Evolutionary conservation across 495 filamentous ascomycete species (phyloP), one percentile per base, ranked within the genome.

Genomic region (Daldinia caldariorum): DNA sequence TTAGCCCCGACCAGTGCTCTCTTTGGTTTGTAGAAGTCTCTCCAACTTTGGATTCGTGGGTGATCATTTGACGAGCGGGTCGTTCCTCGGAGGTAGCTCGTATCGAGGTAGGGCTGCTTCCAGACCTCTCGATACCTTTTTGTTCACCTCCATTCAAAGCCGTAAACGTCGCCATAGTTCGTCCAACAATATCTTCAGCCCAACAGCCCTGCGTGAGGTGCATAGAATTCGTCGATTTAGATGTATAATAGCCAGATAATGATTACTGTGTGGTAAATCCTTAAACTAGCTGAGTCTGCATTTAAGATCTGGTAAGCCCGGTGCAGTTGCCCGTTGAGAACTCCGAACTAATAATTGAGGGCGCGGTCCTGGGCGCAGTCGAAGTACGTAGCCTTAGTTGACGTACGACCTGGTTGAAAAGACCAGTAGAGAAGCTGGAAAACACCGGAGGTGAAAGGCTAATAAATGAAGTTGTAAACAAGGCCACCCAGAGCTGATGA

Each of bases 141-240:
- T 79, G 79, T 41, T 83, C 82, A 58, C 76, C 78, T 63, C 82
- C 83, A 66, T 85, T 85, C 31, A 84, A 76, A 50, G 83, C 83
- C 16, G 79, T 84, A 41, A 85, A 84, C 20, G 74, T 77, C 34
- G 82, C 70, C 82, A 84, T 84, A 57, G 72, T 78, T 76, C 76
- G 72, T 76, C 73, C 73, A 73, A 73, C 65, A 67, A 74, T 74
- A 53, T 72, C 70, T 72, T 77, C 70, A 47, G 60, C 66, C 71
- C 72, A 74, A 20, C 65, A 71, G 60, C 34, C 63, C 65, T 61
- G 61, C 58, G 61, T 63, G 49, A 71, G 68, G 71, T 71, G 74
- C 74, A 74, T 76, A 65, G 70, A 71, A 39, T 54, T 63, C 61
- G 51, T 61, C 56, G 54, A n/a, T 61, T 26, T 32, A 31, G 45